phyloP scores from a whole-genome alignment of 805 yeast species.

The Myxozyma udenii region DNA sequence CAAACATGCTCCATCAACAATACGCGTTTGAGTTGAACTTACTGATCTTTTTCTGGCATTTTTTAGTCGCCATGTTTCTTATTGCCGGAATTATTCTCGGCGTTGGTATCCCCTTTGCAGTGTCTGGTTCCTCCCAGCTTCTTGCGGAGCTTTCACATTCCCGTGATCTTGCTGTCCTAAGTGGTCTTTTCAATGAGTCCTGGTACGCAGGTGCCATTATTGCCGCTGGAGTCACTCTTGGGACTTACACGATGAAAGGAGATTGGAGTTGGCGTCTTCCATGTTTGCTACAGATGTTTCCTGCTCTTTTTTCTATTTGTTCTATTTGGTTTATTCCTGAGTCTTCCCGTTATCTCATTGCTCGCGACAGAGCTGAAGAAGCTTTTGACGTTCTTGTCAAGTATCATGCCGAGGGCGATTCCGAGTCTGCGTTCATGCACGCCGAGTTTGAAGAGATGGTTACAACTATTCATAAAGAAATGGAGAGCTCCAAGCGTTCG shows the following conservation, averaged over 20 bases:
- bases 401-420: conserved; percentile 45
- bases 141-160: conserved; percentile 20
- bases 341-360: conserved; percentile 47
- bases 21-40: conserved; percentile 37
- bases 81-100: conserved; percentile 21
- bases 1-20: conserved; percentile 22
- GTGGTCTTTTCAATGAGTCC: conserved; percentile 49
- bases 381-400: conserved; percentile 45
- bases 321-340: conserved; percentile 46
- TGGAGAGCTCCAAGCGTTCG: conserved; percentile 31
- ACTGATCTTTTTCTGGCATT: background rate
- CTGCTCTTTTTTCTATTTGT: conserved; percentile 39
- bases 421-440: conserved; percentile 29
- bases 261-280: conserved; percentile 40
- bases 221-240: conserved; percentile 19
- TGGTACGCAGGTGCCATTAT: conserved; percentile 54
- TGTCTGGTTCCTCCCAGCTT: conserved; percentile 6
- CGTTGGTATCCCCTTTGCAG: conserved; percentile 11
- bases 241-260: conserved; percentile 18
- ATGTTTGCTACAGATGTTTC: conserved; percentile 41
- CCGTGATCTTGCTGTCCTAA: conserved; percentile 32
- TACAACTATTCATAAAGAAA: conserved; percentile 7
- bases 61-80: conserved; percentile 28
- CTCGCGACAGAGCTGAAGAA: conserved; percentile 44
- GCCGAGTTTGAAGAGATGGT: conserved; percentile 18